Conservation (phyloP, 139 green algal genomes). For the Tetradesmus obliquus region DNA sequence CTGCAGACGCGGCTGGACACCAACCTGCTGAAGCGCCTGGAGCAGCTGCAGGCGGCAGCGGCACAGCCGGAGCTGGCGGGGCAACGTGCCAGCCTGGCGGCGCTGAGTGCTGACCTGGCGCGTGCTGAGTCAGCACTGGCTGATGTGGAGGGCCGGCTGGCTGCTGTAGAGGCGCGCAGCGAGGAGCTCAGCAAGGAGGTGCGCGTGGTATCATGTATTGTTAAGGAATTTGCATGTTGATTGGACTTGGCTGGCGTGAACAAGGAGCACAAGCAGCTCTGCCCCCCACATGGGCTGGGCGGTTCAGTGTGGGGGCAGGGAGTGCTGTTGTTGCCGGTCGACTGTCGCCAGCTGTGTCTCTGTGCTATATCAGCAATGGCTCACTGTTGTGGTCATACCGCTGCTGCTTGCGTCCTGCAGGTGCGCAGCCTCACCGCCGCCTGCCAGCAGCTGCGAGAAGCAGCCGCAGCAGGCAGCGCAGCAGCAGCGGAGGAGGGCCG, state of each 20-base stretch:
- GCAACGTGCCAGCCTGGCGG: neutral
- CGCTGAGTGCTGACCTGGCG: conserved; percentile 14
- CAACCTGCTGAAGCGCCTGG: conserved; percentile 48
- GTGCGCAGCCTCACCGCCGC: neutral
- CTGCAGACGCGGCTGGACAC: conserved; percentile 20
- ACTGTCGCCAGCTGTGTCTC: neutral
- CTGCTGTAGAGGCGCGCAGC: conserved; percentile 21
- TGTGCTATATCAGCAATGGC: neutral
- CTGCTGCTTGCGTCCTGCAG: neutral
- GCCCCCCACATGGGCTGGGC: too few relatives aligned
- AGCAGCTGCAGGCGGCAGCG: conserved; percentile 28
- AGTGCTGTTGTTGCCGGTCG: neutral
- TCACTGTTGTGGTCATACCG: neutral
- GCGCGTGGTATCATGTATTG: neutral
- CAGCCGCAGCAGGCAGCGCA: conserved; percentile 6
- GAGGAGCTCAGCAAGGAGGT: conserved; percentile 50
- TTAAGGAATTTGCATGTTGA: neutral
- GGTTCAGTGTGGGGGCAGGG: neutral
- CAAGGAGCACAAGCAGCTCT: too few relatives aligned
- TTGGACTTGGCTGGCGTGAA: too few relatives aligned
- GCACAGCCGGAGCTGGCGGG: neutral
- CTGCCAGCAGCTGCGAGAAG: conserved; percentile 49
- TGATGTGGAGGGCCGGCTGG: conserved; percentile 19
- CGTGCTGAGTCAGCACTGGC: conserved; percentile 18
- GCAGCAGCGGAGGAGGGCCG: conserved; percentile 50